A percentile compares a stretch with the other conserved stretches of the same genome.
phyloP scores from a whole-genome alignment of 2,329 filamentous ascomycete species.

The Claviceps fusiformis region DNA sequence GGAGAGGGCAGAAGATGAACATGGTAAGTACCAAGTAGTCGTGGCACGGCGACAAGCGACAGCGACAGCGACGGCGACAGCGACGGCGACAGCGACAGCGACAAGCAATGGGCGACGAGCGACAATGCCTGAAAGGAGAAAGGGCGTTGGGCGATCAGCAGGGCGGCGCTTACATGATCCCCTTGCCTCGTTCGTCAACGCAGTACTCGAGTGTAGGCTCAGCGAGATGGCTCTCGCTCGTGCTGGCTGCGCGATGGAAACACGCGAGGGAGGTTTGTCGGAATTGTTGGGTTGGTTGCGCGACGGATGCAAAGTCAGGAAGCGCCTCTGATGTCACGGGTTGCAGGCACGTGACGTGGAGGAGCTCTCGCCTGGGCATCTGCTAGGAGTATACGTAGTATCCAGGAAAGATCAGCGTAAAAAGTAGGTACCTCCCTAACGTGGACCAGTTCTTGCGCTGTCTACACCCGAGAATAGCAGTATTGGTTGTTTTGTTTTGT shows the following conservation, averaged over 20 bases:
- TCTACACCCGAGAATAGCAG: too few relatives aligned
- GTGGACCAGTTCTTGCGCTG: too few relatives aligned
- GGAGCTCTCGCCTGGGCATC: too few relatives aligned
- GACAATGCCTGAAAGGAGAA: not conserved
- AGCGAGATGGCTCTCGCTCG: not conserved
- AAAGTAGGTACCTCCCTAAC: too few relatives aligned
- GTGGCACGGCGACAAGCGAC: not conserved
- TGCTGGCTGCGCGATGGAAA: not conserved
- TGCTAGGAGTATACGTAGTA: too few relatives aligned
- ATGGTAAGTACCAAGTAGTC: conserved; percentile 39
- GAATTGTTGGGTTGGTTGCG: not conserved
- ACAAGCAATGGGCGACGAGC: not conserved
- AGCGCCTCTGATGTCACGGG: too few relatives aligned
- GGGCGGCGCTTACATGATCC: conserved; percentile 1
- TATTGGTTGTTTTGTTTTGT: too few relatives aligned
- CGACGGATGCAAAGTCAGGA: not conserved
- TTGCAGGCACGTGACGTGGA: too few relatives aligned
- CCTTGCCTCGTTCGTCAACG: not conserved
- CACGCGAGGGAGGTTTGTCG: not conserved
- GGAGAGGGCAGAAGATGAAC: conserved; percentile 91
- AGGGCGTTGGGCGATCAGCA: not conserved
- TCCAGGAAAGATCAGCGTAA: too few relatives aligned
- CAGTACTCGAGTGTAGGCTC: not conserved
- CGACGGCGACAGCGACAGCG: not conserved
- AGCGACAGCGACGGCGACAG: not conserved